Evolutionary conservation across 805 yeast species (phyloP).

Genomic region (Saccharomyces paradoxus): DNA sequence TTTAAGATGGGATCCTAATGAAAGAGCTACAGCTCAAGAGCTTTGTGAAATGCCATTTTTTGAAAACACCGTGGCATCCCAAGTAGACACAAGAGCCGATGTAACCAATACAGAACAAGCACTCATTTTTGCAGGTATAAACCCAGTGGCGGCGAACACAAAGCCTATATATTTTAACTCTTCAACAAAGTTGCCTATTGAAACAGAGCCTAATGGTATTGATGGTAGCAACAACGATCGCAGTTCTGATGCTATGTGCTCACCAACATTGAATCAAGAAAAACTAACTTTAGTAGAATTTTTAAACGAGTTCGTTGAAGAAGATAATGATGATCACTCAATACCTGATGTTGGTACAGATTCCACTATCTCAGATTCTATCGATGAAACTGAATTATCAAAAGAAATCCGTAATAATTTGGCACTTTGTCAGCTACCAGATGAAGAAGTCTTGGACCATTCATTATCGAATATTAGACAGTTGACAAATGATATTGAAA

Average conservation of each 20-base stretch:
- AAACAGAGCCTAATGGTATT: background rate
- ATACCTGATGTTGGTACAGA: constrained; percentile 5
- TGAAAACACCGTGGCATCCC: constrained; percentile 31
- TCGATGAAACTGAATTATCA: constrained; percentile 10
- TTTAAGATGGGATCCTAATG: constrained; percentile 72
- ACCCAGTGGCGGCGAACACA: background rate
- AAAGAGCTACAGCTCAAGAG: constrained; percentile 45
- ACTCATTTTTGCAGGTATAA: constrained; percentile 18
- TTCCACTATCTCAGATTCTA: constrained; percentile 10
- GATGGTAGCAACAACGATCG: background rate
- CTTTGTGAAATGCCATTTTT: constrained; percentile 50
- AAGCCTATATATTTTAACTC: constrained; percentile 12
- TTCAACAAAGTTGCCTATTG: background rate
- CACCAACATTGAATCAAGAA: background rate
- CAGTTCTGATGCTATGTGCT: background rate
- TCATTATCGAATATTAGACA: constrained; percentile 4
- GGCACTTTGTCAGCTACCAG: constrained; percentile 13
- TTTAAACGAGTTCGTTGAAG: constrained; percentile 1
- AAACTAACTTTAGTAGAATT: constrained; percentile 6
- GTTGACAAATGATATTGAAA: constrained; percentile 10
- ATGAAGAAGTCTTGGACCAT: background rate
- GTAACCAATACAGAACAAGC: constrained; percentile 20
- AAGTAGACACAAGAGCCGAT: constrained; percentile 1
- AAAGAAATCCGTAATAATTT: constrained; percentile 14
- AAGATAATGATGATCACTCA: constrained; percentile 1